These are phyloP conservation scores for Durio zibethinus DNA, from an alignment of 345 rosid genomes.

Conservation along the genomic window DNA sequence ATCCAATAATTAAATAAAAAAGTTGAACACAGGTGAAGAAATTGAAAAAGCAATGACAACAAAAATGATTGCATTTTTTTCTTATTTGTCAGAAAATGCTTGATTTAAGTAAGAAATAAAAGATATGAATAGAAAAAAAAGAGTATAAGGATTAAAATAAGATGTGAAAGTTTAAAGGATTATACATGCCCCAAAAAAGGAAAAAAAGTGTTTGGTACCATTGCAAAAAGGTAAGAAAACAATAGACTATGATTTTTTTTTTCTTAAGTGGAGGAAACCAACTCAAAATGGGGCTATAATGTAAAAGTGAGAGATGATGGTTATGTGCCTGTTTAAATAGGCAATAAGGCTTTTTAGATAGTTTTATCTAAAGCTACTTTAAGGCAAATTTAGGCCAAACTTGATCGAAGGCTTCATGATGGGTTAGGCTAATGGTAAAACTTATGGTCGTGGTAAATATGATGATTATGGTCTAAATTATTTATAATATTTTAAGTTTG, in stretches of 20 bases:
- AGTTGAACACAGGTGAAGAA: neutral
- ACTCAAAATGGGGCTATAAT: slow-evolving; percentile 7
- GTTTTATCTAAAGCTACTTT: no score
- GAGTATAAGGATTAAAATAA: neutral
- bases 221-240: neutral
- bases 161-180: neutral
- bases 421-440: neutral
- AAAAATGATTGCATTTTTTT: neutral
- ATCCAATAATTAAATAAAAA: neutral
- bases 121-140: neutral
- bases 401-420: neutral
- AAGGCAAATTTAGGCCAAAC: neutral
- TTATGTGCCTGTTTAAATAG: neutral
- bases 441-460: no score
- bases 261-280: slow-evolving; percentile 1
- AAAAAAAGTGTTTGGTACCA: neutral
- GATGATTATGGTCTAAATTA: no score
- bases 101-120: neutral
- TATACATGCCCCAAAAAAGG: neutral
- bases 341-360: neutral
- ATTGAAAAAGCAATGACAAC: neutral
- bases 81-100: slow-evolving; percentile 6
- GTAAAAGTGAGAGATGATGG: neutral
- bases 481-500: no score
- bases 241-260: neutral